Base-by-base conservation (phyloP, 768 basidiomycete genomes). In the Serendipita vermifera region DNA sequence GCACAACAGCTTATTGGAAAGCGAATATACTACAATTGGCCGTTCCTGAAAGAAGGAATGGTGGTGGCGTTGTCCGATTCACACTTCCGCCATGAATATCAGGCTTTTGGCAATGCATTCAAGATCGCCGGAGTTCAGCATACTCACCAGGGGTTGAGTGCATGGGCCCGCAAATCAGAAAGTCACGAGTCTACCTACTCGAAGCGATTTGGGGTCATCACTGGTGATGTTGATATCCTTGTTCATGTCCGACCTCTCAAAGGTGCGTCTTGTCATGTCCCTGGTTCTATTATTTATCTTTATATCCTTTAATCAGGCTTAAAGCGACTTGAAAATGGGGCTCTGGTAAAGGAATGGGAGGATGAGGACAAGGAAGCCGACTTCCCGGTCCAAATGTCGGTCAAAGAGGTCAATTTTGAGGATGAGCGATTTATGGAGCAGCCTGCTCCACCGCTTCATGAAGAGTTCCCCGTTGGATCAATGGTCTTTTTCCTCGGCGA, bases 401-500 rank as follows among this genome's bases (percentile, higher is more conserved):
- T 98, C 14, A 72, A 79, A 0, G 75, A 85, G 58, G 87, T 97
- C 33, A 73, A 75, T 9, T 88, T 85, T 3, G 91, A 98, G 68
- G 96, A 99, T 65, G 86, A 90, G 26, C 83, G 87, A 27, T 88
- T 77, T 67, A 57, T 87, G 39, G 96, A 97, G 69, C 78, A 80
- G 62, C 81, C 79, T 6, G 79, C 96, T 0, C 85, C 89, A 0
- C 82, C 88, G 0, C 69, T 98, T 29, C 75, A 81, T 0, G 83
- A 90, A 55, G 96, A 98, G 65, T 97, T 89, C 70, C 92, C 93
- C 0, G 81, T 80, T 0, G 88, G 86, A 0, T 86, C 81, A 67
- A 88, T 85, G 65, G 87, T 98, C 27, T 96, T 99, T 71, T 98
- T 97, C 80, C 76, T 98, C 5, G 93, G 94, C 14, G 85, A 88